Conservation (phyloP, 371 early-diverging fungal genomes). For the Encephalitozoon cuniculi region DNA sequence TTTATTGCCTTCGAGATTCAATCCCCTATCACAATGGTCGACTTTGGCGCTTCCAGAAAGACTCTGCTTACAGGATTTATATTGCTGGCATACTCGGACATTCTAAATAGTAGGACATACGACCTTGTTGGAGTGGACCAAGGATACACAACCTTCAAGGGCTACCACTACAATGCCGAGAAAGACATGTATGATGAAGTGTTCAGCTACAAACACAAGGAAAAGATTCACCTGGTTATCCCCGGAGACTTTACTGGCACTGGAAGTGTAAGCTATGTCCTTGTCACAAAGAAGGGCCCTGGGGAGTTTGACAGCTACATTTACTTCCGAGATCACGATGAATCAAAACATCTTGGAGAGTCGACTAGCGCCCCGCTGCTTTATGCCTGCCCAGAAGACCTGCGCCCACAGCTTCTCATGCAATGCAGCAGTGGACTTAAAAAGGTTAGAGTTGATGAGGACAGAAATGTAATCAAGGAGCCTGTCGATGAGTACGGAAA, state of each 20-base stretch:
- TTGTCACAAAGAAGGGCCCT: neutral
- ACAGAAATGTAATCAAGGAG: neutral
- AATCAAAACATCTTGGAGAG: neutral
- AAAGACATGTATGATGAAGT: constrained; percentile 11
- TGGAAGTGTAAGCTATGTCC: neutral
- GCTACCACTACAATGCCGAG: constrained; percentile 12
- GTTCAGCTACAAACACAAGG: constrained; percentile 2
- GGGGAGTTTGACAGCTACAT: constrained; percentile 1
- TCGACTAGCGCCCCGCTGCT: neutral
- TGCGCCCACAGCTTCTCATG: constrained; percentile 8
- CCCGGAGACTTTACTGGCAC: constrained; percentile 16
- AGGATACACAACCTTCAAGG: constrained; percentile 1
- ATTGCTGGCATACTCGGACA: constrained; percentile 26
- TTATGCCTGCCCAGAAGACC: neutral
- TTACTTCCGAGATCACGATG: neutral
- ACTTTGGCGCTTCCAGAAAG: neutral
- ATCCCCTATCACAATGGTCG: neutral
- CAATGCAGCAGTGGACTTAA: neutral
- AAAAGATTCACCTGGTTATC: constrained; percentile 12
- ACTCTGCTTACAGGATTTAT: constrained; percentile 16
- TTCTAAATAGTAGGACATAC: constrained; percentile 24
- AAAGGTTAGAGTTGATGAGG: neutral
- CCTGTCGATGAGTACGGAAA: constrained; percentile 17
- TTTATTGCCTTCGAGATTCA: neutral
- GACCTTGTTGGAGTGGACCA: constrained; percentile 24